Evolutionary conservation across 345 rosid genomes (phyloP), one percentile per base, ranked within the genome.

Genomic region (Populus pruinosa): DNA sequence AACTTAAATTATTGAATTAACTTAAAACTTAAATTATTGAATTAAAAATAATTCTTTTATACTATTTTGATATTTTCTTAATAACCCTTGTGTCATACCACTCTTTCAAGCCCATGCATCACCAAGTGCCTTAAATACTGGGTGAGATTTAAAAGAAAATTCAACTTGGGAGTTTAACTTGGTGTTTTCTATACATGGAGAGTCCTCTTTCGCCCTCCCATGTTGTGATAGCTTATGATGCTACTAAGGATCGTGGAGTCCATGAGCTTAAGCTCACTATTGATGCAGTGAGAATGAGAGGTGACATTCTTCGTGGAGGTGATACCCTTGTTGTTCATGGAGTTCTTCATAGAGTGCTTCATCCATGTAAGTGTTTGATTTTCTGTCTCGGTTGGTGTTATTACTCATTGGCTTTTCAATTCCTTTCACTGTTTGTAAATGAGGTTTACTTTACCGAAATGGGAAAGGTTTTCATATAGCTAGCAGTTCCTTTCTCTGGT

Each of bases 171-270:
- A 16, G 53, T 25, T 25, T 38, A 36, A 36, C 63, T 23, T 17
- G 55, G 18, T 56, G 47, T 21, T 43, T 12, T 14, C 4, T 35
- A 12, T 20, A 14, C 33, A 87, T 86, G 90, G 89, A 80, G 80
- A 76, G 73, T 67, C 81, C 85, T 65, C 71, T 70, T 71, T 49
- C 86, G 11, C 83, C 81, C 0, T 85, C 87, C 35, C 55, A 79
- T 78, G 85, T 89, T 33, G 83, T 90, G 67, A 75, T 87, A 5
- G 89, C 85, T 2, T 90, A 82, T 25, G 94, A 90, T 73, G 94
- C 91, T 1, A 90, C 89, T 6, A 89, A 85, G 78, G 92, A 81
- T 2, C 82, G 81, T 47, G 83, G 78, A 13, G 85, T 82, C 33
- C 76, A 85, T 6, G 89, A 87, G 81, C 82, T 90, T 21, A 73